Conservation (phyloP, 2,329 filamentous ascomycete genomes). For the Coniochaeta sp. region DNA sequence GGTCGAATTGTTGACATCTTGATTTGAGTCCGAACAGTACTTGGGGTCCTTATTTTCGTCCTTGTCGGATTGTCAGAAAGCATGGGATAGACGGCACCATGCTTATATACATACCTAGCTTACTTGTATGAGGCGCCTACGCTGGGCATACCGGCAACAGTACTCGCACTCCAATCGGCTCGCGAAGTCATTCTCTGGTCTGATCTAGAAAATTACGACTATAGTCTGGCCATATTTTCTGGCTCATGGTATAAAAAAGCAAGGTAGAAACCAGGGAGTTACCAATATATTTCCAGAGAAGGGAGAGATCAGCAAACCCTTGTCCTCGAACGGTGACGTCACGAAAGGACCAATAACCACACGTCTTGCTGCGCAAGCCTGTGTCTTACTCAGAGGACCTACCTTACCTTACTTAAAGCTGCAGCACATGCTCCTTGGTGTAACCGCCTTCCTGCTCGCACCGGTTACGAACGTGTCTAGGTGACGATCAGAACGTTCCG, state of each 20-base stretch:
- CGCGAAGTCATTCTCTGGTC: too few relatives aligned
- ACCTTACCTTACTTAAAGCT: too few relatives aligned
- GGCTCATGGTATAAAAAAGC: background rate
- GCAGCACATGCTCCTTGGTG: too few relatives aligned
- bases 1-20: slow-evolving; percentile 35
- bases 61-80: background rate
- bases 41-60: background rate
- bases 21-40: background rate
- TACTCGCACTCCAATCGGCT: background rate
- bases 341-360: background rate
- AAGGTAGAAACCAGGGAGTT: background rate
- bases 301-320: background rate
- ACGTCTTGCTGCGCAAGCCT: background rate
- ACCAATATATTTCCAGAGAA: background rate
- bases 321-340: background rate
- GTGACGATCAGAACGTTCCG: too few relatives aligned
- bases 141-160: background rate
- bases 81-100: background rate
- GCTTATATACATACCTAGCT: background rate
- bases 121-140: too few relatives aligned
- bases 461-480: too few relatives aligned
- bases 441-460: too few relatives aligned
- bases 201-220: background rate
- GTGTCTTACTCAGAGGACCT: too few relatives aligned
- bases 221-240: background rate